phyloP scores from a whole-genome alignment of 768 basidiomycete species.

The Termitomyces sp. region DNA sequence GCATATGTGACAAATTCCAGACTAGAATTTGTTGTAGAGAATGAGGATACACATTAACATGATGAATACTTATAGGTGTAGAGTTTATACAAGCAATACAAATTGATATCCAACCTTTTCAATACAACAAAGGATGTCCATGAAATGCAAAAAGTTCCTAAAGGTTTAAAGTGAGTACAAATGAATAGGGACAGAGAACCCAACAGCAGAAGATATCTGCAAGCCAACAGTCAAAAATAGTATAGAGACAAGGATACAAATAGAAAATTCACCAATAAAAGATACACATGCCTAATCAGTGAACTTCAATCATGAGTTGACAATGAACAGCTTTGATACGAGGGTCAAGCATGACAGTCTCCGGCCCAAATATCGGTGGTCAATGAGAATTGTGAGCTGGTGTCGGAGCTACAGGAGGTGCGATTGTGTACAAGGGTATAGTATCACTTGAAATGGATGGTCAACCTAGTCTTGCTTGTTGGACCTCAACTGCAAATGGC shows the following conservation, averaged over 20 bases:
- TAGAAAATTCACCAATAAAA: constrained; percentile 16
- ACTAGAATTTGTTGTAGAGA: neutral
- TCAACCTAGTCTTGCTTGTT: neutral
- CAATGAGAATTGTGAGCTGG: constrained; percentile 14
- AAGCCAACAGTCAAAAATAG: neutral
- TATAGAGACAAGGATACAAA: neutral
- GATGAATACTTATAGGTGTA: neutral
- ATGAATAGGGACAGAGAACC: constrained; percentile 19
- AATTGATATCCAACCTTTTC: neutral
- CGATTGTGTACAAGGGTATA: constrained; percentile 1
- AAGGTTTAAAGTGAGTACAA: constrained; percentile 3
- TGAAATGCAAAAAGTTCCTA: neutral
- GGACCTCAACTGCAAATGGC: constrained; percentile 11
- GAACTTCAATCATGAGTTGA: constrained; percentile 23
- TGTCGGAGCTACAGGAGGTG: neutral
- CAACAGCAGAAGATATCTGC: constrained; percentile 18
- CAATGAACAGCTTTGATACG: constrained; percentile 27
- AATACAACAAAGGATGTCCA: neutral
- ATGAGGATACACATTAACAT: neutral
- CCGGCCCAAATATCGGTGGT: constrained; percentile 35
- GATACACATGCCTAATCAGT: constrained; percentile 18
- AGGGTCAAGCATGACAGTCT: constrained; percentile 31
- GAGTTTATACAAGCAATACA: neutral
- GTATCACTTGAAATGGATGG: constrained; percentile 6
- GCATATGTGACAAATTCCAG: neutral